These are phyloP conservation scores for Bruguiera sexangula DNA, from an alignment of 345 rosid genomes.

Conservation along the genomic window DNA sequence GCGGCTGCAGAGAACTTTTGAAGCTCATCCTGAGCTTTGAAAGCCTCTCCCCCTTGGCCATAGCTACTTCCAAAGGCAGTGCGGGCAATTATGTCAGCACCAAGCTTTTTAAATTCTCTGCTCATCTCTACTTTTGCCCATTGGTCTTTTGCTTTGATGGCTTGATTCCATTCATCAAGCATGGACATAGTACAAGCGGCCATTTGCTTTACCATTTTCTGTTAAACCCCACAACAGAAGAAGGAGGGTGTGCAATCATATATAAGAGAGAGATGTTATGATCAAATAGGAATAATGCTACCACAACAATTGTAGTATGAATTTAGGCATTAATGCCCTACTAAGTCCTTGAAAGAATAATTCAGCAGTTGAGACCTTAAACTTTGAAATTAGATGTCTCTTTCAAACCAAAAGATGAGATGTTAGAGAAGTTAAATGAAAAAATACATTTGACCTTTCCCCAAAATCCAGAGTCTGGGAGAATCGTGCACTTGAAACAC, in stretches of 20 bases:
- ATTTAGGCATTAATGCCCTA: no score
- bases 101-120: slow-evolving; percentile 53
- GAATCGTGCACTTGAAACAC: no score
- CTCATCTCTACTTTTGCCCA: slow-evolving; percentile 52
- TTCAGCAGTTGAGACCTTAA: no score
- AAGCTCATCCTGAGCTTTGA: slow-evolving; percentile 64
- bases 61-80: slow-evolving; percentile 80
- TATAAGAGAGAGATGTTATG: not conserved
- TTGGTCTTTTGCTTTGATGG: slow-evolving; percentile 28
- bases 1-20: slow-evolving; percentile 41
- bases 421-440: no score
- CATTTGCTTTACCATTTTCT: slow-evolving; percentile 53
- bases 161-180: slow-evolving; percentile 51
- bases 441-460: no score
- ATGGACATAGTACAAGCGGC: slow-evolving; percentile 45
- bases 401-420: no score
- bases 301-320: no score
- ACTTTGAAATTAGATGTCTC: no score
- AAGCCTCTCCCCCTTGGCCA: slow-evolving; percentile 66
- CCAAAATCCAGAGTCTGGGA: no score
- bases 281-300: not conserved
- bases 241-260: not conserved
- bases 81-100: slow-evolving; percentile 70
- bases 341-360: no score
- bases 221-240: slow-evolving; percentile 3